Base-by-base conservation (phyloP, 106 monocot genomes). In the Dendrobium officinale region DNA sequence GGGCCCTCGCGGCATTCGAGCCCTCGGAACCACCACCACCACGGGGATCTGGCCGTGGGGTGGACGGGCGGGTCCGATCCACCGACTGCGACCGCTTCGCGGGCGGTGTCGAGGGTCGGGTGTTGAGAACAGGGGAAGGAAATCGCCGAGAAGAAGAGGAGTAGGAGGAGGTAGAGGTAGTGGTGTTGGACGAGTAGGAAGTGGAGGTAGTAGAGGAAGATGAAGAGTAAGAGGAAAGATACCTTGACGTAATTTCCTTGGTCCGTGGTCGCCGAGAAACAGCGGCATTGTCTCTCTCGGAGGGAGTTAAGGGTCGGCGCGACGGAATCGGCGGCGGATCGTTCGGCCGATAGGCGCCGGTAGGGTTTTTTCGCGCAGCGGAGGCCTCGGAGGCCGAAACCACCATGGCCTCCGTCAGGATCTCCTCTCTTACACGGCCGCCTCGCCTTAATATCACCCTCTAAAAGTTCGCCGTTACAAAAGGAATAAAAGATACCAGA, bases 51-150 rank as follows among this genome's bases (percentile, higher is more conserved):
- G 59, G 43, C 20, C 75, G 80, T 16, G 78, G 77, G 27, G 78
- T 85, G 26, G 85, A 81, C 2, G 91, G 85, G 24, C 93, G 88
- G 20, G 83, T 48, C 3, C 96, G 96, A 73, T 90, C 92, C 37
- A 83, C 96, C 22, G 96, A 97, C 79, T 81, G 93, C 26, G 94
- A 90, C n/a, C 96, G 86, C 81, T 86, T 86, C n/a, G 85, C 79
- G 26, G 75, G 9, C 18, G 88, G 80, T 2, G 87, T 77, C 18
- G 92, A 75, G 1, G 88, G 67, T 16, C 87, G 85, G 1, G 77
- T 56, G 26, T 88, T 68, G 31, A 77, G 42, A 8, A 86, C 81
- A 49, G 91, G 94, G 17, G 90, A 90, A 11, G 88, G 88, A 74
- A 80, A 86, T 19, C 93, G 79, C 75, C 91, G 78, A 42, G 78